Evolutionary conservation across 2,329 filamentous ascomycete species (phyloP), one percentile per base, ranked within the genome.

Genomic region (Hypoxylon sp.): DNA sequence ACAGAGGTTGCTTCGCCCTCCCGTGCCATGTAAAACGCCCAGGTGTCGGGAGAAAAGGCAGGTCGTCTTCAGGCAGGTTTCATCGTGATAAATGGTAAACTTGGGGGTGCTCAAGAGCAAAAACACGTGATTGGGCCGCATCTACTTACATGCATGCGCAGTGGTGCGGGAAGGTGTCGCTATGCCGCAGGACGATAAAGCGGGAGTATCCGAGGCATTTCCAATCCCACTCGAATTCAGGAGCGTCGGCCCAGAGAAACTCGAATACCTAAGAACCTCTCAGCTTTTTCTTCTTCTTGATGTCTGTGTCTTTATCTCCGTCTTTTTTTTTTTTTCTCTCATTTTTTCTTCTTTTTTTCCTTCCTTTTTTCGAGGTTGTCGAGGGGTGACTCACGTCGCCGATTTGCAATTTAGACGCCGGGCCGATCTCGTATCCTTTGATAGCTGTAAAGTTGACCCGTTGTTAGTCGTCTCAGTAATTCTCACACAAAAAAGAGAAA

Each of bases 241-340:
- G 53, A 21, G 70, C 64, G 42, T 75, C 73, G 35, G 73, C 72
- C 73, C 73, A 75, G n/a, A 75, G 70, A 52, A 75, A 75, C 49
- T 75, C 73, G 55, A 75, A 75, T 17, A 74, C 72, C 72, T 74
- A 42, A n/a, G n/a, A n/a, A n/a, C n/a, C n/a, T n/a, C n/a, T n/a
- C n/a, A n/a, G n/a, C n/a, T n/a, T n/a, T n/a, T n/a, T n/a, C n/a
- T n/a, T n/a, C n/a, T n/a, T n/a, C n/a, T n/a, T n/a, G 15, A 47
- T 29, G 11, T 9, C 21, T 9, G 5, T 17, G 42, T 37, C 49
- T 55, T 23, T 37, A 23, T 24, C 18, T 23, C 11, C 3, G 33
- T 23, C 42, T 26, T 18, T 20, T 41, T 4, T 41, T 52, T 6
- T 9, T 5, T 17, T 42, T 37, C 49, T 55, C 21, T 37, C 27